Evolutionary conservation across 306 rosid species (phyloP).

Genomic region (Vigna mungo): DNA sequence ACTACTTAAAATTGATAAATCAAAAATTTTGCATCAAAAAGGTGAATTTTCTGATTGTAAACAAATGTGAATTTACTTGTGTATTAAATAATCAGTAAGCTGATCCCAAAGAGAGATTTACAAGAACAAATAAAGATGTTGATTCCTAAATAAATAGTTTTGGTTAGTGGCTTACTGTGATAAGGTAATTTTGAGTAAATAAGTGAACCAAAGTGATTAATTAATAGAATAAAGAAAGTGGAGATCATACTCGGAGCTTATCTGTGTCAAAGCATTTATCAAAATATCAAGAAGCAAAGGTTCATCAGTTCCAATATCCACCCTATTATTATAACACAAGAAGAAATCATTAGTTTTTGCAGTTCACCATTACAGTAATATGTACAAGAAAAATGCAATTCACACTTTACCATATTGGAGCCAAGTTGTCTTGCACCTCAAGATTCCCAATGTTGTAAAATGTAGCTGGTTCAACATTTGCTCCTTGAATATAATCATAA

Average conservation of each 20-base stretch:
- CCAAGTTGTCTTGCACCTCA: constrained; percentile 93
- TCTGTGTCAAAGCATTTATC: constrained; percentile 88
- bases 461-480: constrained; percentile 76
- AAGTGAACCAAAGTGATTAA: constrained; percentile 14
- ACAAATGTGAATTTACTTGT: too few relatives aligned
- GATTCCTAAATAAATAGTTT: constrained; percentile 27
- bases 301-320: constrained; percentile 87
- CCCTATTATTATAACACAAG: constrained; percentile 60
- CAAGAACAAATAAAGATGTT: too few relatives aligned
- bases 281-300: constrained; percentile 81
- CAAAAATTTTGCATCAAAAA: too few relatives aligned
- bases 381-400: constrained; percentile 26
- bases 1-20: too few relatives aligned
- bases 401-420: constrained; percentile 75
- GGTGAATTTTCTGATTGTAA: too few relatives aligned
- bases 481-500: constrained; percentile 82
- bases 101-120: background rate
- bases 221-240: constrained; percentile 9
- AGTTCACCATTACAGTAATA: constrained; percentile 20
- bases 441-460: constrained; percentile 95
- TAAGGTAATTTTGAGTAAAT: background rate
- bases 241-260: constrained; percentile 86
- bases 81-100: too few relatives aligned
- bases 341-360: constrained; percentile 35
- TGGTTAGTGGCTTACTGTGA: constrained; percentile 13